phyloP scores from a whole-genome alignment of 352 stramenopile genomes.

The Phytophthora vignae region DNA sequence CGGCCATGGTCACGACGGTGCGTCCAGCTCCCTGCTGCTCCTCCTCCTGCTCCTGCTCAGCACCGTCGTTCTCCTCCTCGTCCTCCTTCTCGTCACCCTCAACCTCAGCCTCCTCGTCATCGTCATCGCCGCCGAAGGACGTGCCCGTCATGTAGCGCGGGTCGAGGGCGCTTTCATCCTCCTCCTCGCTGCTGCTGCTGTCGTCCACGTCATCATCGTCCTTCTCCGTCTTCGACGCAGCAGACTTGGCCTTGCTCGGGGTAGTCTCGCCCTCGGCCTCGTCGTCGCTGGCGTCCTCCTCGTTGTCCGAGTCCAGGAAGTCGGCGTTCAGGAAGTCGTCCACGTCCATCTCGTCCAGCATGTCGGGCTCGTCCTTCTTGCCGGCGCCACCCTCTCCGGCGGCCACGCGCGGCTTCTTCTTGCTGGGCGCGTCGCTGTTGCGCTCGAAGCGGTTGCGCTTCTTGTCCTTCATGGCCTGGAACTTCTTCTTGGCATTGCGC shows the following conservation, averaged over 20 bases:
- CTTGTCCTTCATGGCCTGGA: slow-evolving; percentile 81
- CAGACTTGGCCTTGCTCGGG: slow-evolving; percentile 20
- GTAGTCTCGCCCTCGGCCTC: slow-evolving; percentile 25
- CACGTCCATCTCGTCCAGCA: slow-evolving; percentile 90
- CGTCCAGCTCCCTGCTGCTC: slow-evolving; percentile 47
- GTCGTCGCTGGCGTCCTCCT: slow-evolving; percentile 40
- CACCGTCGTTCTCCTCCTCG: slow-evolving; percentile 21
- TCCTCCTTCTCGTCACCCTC: slow-evolving; percentile 41
- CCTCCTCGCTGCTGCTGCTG: slow-evolving; percentile 82
- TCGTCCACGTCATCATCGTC: slow-evolving; percentile 56
- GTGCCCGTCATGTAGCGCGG: slow-evolving; percentile 75
- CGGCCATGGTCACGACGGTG: slow-evolving; percentile 79
- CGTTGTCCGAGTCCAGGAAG: slow-evolving; percentile 79
- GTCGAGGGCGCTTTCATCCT: slow-evolving; percentile 83
- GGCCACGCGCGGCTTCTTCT: slow-evolving; percentile 54
- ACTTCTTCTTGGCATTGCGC: slow-evolving; percentile 87
- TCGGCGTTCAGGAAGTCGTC: slow-evolving; percentile 88
- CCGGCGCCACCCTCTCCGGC: slow-evolving; percentile 15
- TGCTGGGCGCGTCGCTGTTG: slow-evolving; percentile 67
- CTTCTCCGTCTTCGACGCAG: slow-evolving; percentile 34
- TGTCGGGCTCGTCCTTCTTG: slow-evolving; percentile 76
- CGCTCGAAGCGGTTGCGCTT: slow-evolving; percentile 75
- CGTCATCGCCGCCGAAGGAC: slow-evolving; percentile 36
- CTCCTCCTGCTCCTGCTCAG: slow-evolving; percentile 33
- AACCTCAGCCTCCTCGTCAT: slow-evolving; percentile 32